phyloP scores from a whole-genome alignment of 2,329 filamentous ascomycete genomes.

The Phoma sp. region DNA sequence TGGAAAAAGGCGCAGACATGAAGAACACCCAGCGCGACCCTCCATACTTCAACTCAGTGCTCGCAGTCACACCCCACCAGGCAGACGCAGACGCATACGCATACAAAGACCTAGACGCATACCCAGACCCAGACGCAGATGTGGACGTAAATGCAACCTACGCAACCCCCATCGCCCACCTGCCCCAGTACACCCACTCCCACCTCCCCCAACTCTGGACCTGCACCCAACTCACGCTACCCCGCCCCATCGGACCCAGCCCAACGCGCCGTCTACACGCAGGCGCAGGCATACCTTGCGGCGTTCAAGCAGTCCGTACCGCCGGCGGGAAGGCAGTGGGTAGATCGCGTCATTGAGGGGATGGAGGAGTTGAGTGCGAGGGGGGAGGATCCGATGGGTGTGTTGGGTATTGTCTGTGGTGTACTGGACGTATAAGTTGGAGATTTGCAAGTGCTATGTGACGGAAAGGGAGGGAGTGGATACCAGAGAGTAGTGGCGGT shows the following conservation, averaged over 20 bases:
- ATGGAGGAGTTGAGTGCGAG: background rate
- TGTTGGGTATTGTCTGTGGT: background rate
- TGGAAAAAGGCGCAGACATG: too few relatives aligned
- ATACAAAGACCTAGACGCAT: too few relatives aligned
- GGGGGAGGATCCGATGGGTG: background rate
- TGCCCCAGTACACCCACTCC: background rate
- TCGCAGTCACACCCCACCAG: too few relatives aligned
- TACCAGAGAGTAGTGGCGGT: too few relatives aligned
- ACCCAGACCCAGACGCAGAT: too few relatives aligned
- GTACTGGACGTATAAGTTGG: background rate
- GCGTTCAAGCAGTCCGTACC: background rate
- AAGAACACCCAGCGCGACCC: too few relatives aligned
- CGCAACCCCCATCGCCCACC: slow-evolving; percentile 1
- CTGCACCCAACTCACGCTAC: background rate
- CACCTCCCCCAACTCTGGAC: slow-evolving; percentile 1
- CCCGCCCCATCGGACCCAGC: background rate
- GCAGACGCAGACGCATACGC: too few relatives aligned
- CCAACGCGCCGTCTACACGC: background rate
- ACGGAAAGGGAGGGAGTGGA: too few relatives aligned
- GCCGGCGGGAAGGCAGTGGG: background rate
- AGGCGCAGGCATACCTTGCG: background rate
- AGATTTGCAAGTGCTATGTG: too few relatives aligned
- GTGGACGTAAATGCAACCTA: too few relatives aligned
- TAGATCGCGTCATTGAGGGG: background rate
- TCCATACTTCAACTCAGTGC: too few relatives aligned